These are phyloP conservation scores for Podospora bellae-mahoneyi DNA, from an alignment of 495 filamentous ascomycete species.

Conservation along the genomic window DNA sequence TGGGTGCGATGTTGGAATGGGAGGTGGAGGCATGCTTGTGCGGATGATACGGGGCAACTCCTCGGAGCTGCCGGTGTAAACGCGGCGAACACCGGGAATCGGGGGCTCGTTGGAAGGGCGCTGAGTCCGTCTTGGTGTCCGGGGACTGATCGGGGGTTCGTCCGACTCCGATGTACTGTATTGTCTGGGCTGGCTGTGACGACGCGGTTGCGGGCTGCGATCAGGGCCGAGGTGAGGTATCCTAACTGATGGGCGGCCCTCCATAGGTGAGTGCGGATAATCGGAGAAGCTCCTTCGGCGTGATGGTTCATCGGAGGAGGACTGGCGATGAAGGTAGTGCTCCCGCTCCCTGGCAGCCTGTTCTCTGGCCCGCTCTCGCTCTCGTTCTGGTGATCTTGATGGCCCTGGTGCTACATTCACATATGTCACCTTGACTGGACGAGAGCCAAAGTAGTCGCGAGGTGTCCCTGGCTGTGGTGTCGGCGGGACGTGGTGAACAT, in stretches of 20 bases:
- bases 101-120: constrained; percentile 26
- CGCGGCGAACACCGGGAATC: constrained; percentile 23
- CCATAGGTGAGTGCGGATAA: constrained; percentile 22
- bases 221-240: constrained; percentile 23
- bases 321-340: constrained; percentile 23
- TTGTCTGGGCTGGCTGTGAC: constrained; percentile 31
- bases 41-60: constrained; percentile 18
- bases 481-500: constrained; percentile 22
- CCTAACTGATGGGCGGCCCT: constrained; percentile 21
- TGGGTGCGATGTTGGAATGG: constrained; percentile 16
- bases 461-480: constrained; percentile 17
- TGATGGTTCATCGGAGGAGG: constrained; percentile 26
- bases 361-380: constrained; percentile 28
- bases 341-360: constrained; percentile 24
- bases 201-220: constrained; percentile 18
- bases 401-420: constrained; percentile 23
- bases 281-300: constrained; percentile 32
- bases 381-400: constrained; percentile 8
- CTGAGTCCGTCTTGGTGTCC: constrained; percentile 12
- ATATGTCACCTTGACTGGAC: constrained; percentile 26
- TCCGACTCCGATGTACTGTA: constrained; percentile 29
- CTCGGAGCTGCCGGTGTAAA: constrained; percentile 23
- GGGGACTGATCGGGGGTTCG: constrained; percentile 17
- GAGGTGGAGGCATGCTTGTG: constrained; percentile 21
- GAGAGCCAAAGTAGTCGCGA: constrained; percentile 26